These are phyloP conservation scores for Calocybe indica DNA, from an alignment of 768 basidiomycete genomes.

Conservation along the genomic window DNA sequence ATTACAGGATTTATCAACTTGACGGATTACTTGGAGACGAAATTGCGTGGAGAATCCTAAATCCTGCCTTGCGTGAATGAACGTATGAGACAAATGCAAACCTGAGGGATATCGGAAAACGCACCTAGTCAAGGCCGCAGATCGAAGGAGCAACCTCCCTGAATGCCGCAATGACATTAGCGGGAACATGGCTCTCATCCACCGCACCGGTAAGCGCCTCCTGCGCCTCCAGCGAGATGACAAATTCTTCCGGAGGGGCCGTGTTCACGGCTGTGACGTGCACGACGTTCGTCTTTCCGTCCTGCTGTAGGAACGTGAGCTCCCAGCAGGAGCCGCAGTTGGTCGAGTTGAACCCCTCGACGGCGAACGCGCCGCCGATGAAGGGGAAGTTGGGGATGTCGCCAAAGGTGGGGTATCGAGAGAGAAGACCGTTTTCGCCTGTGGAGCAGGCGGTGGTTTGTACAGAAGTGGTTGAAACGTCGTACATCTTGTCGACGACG, in stretches of 20 bases:
- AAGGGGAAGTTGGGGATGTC: constrained; percentile 51
- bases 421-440: constrained; percentile 44
- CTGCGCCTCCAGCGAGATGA: constrained; percentile 49
- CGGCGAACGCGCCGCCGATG: constrained; percentile 50
- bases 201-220: constrained; percentile 42
- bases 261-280: constrained; percentile 49
- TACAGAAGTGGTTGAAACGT: constrained; percentile 33
- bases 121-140: constrained; percentile 39
- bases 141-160: constrained; percentile 35
- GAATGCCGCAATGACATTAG: constrained; percentile 30
- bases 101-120: too few relatives aligned
- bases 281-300: constrained; percentile 28
- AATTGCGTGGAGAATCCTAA: too few relatives aligned
- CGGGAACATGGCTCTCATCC: constrained; percentile 40
- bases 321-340: constrained; percentile 59
- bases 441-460: constrained; percentile 38
- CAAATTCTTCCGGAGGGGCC: constrained; percentile 37
- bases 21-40: too few relatives aligned
- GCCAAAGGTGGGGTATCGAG: constrained; percentile 42
- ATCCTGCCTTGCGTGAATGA: too few relatives aligned
- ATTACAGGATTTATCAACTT: too few relatives aligned
- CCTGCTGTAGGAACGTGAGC: constrained; percentile 36
- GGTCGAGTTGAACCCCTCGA: constrained; percentile 44
- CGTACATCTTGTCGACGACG: constrained; percentile 46
- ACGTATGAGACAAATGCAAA: too few relatives aligned